Base-by-base conservation (phyloP, 2,329 filamentous ascomycete genomes). In the Sporothrix euskadiensis region DNA sequence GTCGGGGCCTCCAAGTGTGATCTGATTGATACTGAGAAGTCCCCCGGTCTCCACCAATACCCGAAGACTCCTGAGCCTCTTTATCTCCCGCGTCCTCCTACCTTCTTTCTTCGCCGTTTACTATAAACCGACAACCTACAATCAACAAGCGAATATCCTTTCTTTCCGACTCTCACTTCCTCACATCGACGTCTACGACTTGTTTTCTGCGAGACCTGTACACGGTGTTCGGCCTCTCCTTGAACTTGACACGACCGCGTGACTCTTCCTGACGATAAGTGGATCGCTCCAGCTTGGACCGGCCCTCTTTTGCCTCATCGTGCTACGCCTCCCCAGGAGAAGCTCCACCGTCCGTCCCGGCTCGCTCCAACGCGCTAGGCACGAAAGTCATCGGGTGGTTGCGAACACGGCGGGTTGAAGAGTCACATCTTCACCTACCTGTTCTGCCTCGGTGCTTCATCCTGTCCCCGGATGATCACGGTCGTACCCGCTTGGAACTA, bases 381-480 rank as follows among this genome's bases (percentile, higher is more conserved):
- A 70, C 65, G 22, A 71, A 71, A 71, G 72, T 71, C 72, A 57
- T 68, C 71, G 69, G 61, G 52, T 75, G 74, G 75, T 74, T 59
- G 69, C 75, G 80, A 80, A 80, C 80, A 79, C 79, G 80, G 79
- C 75, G 78, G 80, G 80, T 76, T 75, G 80, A 83, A 83, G 84
- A 86, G 84, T 85, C 81, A 85, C 81, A 73, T 84, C 82, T 85
- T 84, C 81, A 78, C 82, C 81, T 80, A 79, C 81, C 81, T 83
- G 79, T 82, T 82, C 81, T 52, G 59, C 61, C 77, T 78, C 79
- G 77, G 80, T 72, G 71, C 83, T 77, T 79, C 78, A 78, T 76
- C 78, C 76, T 52, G n/a, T 26, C 41, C 72, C 79, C 82, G 82
- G 80, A 84, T 84, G 83, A 81, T 81, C 79, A 81, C 81, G 78